Percentiles rank a stretch among this genome's conserved stretches.
These are phyloP conservation scores for Phallus indusiatus DNA, from an alignment of 768 basidiomycete species.

Conservation along the genomic window DNA sequence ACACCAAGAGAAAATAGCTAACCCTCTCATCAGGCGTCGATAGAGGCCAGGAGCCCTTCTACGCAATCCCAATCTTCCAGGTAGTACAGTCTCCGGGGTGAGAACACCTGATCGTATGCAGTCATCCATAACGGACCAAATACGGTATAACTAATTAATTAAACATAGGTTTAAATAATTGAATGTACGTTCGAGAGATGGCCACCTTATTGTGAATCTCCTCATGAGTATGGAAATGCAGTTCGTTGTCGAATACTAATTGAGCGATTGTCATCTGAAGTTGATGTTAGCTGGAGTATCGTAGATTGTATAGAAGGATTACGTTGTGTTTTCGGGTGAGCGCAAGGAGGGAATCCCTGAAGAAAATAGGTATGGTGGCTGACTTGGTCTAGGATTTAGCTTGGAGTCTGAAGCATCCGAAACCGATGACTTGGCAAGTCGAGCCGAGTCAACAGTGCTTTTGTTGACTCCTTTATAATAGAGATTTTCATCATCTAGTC, in stretches of 20 bases:
- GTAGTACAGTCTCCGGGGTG: constrained; percentile 66
- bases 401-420: constrained; percentile 9
- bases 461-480: constrained; percentile 93
- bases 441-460: constrained; percentile 64
- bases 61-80: constrained; percentile 72
- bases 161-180: not conserved
- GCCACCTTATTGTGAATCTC: constrained; percentile 65
- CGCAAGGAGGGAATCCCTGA: constrained; percentile 64
- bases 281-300: not conserved
- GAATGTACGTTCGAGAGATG: not conserved
- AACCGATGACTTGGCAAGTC: constrained; percentile 48
- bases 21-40: constrained; percentile 85
- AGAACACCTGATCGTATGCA: constrained; percentile 85
- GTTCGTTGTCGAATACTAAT: constrained; percentile 88
- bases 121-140: constrained; percentile 90
- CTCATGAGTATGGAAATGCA: constrained; percentile 65
- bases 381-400: constrained; percentile 24
- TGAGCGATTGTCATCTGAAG: constrained; percentile 85
- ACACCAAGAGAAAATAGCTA: constrained; percentile 12
- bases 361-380: constrained; percentile 77
- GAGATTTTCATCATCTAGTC: constrained; percentile 78
- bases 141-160: constrained; percentile 52
- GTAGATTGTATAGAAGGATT: constrained; percentile 20
- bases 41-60: constrained; percentile 87
- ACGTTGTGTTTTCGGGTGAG: constrained; percentile 78